Conservation (phyloP, 2,329 filamentous ascomycete genomes). For the Penicillium corylophilum region DNA sequence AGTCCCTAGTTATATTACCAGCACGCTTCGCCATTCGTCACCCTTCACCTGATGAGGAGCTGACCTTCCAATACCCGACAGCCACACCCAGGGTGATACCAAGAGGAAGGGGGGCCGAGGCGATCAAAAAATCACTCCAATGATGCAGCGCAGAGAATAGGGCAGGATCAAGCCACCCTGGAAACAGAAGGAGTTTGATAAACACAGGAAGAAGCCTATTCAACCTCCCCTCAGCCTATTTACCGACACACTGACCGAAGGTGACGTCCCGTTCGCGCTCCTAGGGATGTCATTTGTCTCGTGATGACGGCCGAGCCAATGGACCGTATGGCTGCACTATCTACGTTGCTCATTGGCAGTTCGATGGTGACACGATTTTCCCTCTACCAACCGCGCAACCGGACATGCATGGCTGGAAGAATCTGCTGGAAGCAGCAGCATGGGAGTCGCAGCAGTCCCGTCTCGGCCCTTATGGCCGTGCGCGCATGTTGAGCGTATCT, state of each 20-base stretch:
- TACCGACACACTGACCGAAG: slow-evolving; percentile 3
- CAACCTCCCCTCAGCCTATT: not conserved
- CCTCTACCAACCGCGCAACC: slow-evolving; percentile 19
- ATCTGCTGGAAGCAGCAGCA: slow-evolving; percentile 14
- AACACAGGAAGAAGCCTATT: slow-evolving; percentile 7
- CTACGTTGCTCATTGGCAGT: slow-evolving; percentile 13
- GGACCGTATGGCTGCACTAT: slow-evolving; percentile 1
- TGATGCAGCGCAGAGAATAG: slow-evolving; percentile 6
- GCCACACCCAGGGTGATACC: slow-evolving; percentile 16
- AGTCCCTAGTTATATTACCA: slow-evolving; percentile 16
- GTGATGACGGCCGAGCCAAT: slow-evolving; percentile 20
- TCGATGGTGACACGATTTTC: slow-evolving; percentile 21
- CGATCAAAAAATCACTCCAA: slow-evolving; percentile 13
- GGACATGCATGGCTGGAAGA: slow-evolving; percentile 19
- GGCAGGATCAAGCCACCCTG: slow-evolving; percentile 13
- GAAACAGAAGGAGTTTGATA: slow-evolving; percentile 14
- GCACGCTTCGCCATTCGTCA: slow-evolving; percentile 4
- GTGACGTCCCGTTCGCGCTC: slow-evolving; percentile 14
- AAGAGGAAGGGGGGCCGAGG: slow-evolving; percentile 2
- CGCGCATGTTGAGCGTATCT: slow-evolving; percentile 3
- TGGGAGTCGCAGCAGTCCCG: slow-evolving; percentile 19
- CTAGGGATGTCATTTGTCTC: slow-evolving; percentile 12
- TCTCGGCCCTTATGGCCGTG: slow-evolving; percentile 22
- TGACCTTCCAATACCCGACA: slow-evolving; percentile 20
- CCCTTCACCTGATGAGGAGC: slow-evolving; percentile 2